A percentile compares a stretch with the other conserved stretches of the same genome.
Conservation (phyloP, 139 green algal genomes). For the Micractinium sp. region DNA sequence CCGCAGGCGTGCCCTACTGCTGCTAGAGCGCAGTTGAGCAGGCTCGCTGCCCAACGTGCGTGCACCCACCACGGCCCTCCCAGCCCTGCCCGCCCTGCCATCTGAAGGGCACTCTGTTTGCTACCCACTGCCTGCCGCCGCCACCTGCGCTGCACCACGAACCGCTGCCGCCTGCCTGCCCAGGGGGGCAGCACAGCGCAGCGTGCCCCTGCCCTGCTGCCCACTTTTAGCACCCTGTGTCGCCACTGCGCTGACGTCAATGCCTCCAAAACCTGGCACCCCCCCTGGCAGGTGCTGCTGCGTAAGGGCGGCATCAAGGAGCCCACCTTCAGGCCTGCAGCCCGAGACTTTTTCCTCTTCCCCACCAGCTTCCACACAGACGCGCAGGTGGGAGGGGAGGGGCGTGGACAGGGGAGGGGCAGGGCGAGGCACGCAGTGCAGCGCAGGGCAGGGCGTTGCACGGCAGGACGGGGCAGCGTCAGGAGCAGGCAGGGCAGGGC, state of each 20-base stretch:
- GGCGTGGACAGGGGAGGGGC: background rate
- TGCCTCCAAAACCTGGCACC: background rate
- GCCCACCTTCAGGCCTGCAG: slow-evolving; percentile 51
- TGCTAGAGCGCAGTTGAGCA: no score
- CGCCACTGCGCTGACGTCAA: background rate
- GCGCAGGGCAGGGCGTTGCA: no score
- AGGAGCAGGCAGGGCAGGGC: no score
- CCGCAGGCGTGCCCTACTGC: background rate
- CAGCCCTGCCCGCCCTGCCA: no score
- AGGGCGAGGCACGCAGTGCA: no score
- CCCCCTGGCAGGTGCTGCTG: slow-evolving; percentile 61
- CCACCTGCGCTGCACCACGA: background rate
- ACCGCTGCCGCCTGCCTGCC: no score
- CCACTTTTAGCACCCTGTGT: background rate
- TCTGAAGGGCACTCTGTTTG: background rate
- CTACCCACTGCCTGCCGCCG: no score
- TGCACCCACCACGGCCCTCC: no score
- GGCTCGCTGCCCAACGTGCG: no score
- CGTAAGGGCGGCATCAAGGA: slow-evolving; percentile 81
- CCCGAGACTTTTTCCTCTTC: slow-evolving; percentile 59
- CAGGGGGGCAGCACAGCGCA: no score
- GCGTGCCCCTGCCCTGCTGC: background rate
- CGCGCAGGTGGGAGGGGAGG: slow-evolving; percentile 35
- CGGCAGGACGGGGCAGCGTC: no score
- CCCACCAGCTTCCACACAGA: slow-evolving; percentile 71